phyloP scores from a whole-genome alignment of 2,329 filamentous ascomycete genomes.

The Cercospora nicotianae region DNA sequence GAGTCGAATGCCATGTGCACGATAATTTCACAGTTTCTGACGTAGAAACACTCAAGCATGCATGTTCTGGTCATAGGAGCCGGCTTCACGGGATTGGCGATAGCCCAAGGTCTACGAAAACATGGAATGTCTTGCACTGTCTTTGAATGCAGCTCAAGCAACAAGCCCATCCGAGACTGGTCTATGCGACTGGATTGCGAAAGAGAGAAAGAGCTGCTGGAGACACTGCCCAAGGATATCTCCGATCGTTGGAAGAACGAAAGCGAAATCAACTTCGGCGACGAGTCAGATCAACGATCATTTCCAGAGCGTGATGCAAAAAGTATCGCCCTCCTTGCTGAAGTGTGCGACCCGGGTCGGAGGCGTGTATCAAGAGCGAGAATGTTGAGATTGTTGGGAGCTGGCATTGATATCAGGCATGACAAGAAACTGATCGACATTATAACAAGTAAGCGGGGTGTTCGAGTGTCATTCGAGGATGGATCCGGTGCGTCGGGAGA shows the following conservation, averaged over 20 bases:
- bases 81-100: neutral
- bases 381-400: neutral
- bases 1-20: neutral
- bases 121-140: neutral
- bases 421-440: neutral
- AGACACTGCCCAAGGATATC: neutral
- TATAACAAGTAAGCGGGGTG: neutral
- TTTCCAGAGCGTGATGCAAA: neutral
- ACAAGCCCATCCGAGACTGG: neutral
- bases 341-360: too few species aligned
- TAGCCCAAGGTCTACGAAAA: neutral
- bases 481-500: neutral
- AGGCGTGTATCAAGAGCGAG: neutral
- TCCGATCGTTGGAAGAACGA: neutral
- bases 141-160: neutral
- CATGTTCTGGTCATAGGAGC: neutral
- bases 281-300: neutral
- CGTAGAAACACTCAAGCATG: neutral
- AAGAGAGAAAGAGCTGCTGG: neutral
- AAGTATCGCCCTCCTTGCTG: too few species aligned
- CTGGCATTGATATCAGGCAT: neutral
- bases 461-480: neutral
- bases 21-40: neutral
- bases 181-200: neutral
- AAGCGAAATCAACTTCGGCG: neutral